Percentiles rank a stretch among this genome's conserved stretches.
These are phyloP conservation scores for Trichoderma arundinaceum DNA, from an alignment of 2,329 filamentous ascomycete genomes.

Conservation along the genomic window DNA sequence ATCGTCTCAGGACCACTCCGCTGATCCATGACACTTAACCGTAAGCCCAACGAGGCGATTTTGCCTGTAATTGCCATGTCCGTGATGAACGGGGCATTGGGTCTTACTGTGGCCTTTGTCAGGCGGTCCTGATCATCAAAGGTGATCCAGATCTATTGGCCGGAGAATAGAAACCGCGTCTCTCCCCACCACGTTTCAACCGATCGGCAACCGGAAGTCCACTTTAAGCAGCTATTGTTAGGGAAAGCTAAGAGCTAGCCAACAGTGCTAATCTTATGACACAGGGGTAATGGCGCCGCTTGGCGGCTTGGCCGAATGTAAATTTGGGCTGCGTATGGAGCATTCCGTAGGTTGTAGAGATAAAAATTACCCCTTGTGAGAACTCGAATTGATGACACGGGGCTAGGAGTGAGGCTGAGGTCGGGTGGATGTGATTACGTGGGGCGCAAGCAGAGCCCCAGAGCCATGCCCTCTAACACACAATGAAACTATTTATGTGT, in stretches of 20 bases:
- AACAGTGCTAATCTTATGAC: conserved; percentile 13
- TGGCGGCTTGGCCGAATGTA: conserved; percentile 3
- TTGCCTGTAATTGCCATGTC: background rate
- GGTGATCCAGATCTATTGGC: background rate
- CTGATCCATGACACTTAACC: conserved; percentile 16
- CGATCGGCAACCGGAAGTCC: conserved; percentile 17
- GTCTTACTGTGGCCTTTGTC: conserved; percentile 5
- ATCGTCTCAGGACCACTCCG: conserved; percentile 12
- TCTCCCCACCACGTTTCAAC: conserved; percentile 10
- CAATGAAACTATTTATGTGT: too few species aligned
- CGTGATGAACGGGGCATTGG: conserved; percentile 19
- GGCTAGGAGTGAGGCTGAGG: conserved; percentile 12
- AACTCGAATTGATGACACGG: conserved; percentile 11
- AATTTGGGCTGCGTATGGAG: background rate
- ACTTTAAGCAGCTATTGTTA: conserved; percentile 12
- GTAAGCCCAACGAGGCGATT: background rate
- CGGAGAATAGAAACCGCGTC: background rate
- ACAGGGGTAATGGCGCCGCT: conserved; percentile 7
- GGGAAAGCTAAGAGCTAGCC: conserved; percentile 17
- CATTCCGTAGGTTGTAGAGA: too few species aligned
- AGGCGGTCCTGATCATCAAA: background rate
- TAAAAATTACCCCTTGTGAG: background rate
- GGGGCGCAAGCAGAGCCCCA: background rate
- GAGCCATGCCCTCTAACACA: too few species aligned
- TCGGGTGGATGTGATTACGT: background rate